Percentiles rank a stretch among this genome's conserved stretches.
These are phyloP conservation scores for Lippia alba DNA, from an alignment of 305 asterid species.

Conservation along the genomic window DNA sequence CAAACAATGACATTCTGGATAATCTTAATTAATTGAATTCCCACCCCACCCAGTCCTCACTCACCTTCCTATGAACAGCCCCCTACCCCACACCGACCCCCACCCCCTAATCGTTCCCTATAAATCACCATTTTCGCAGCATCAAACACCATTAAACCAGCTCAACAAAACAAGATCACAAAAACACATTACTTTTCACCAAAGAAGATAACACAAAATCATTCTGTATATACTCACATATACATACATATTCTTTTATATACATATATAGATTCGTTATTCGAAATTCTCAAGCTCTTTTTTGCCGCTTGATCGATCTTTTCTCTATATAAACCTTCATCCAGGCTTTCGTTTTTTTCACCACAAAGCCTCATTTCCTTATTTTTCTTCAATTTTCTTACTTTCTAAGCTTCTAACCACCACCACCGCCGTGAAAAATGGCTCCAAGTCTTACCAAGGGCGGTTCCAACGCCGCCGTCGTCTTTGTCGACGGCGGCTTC, in stretches of 20 bases:
- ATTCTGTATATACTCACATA: neutral
- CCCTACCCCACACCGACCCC: neutral
- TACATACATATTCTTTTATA: neutral
- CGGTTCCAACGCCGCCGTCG: conserved; percentile 47
- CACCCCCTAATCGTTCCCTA: conserved; percentile 38
- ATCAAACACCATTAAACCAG: conserved; percentile 21
- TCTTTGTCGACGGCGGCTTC: conserved; percentile 47
- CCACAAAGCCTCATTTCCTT: conserved; percentile 13
- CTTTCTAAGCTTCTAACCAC: neutral
- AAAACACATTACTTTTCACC: neutral
- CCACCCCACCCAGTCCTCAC: neutral
- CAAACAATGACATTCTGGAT: conserved; percentile 40
- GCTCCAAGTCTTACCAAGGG: conserved; percentile 69
- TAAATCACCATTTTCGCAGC: conserved; percentile 45
- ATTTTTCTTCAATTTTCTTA: neutral
- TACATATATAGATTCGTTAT: conserved; percentile 18
- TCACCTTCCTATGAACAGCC: conserved; percentile 38
- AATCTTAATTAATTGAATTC: conserved; percentile 32
- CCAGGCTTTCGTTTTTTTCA: conserved; percentile 20
- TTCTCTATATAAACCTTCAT: conserved; percentile 38
- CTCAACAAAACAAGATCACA: neutral
- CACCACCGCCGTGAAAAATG: conserved; percentile 41
- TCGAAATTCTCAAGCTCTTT: conserved; percentile 30
- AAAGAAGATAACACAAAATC: neutral
- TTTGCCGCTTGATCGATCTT: neutral